Conservation (phyloP, 805 yeast species). For the Candida boleticola region DNA sequence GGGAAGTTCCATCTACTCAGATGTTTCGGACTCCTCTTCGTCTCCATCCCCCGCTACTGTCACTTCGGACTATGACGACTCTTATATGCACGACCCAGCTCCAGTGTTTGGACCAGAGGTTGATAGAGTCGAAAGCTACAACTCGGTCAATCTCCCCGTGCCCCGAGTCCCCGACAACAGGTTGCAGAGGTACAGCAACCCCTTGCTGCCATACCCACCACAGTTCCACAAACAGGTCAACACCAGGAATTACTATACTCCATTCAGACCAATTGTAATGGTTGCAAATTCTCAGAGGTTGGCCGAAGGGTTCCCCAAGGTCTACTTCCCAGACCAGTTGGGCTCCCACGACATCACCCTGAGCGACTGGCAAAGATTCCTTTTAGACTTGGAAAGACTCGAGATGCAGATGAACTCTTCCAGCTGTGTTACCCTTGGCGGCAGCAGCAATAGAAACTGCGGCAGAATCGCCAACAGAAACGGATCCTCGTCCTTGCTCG, state of each 20-base stretch:
- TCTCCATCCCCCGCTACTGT: background rate
- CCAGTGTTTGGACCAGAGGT: constrained; percentile 4
- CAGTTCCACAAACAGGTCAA: constrained; percentile 4
- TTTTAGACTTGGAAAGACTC: background rate
- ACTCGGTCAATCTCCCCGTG: background rate
- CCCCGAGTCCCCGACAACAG: background rate
- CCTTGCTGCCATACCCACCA: background rate
- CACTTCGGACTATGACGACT: background rate
- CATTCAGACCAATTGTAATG: constrained; percentile 4
- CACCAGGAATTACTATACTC: constrained; percentile 1
- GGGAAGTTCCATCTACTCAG: background rate
- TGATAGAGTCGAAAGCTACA: constrained; percentile 1
- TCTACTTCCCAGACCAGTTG: constrained; percentile 3
- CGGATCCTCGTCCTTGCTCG: background rate
- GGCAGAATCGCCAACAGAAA: background rate
- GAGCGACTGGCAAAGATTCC: constrained; percentile 5
- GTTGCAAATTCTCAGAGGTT: constrained; percentile 2
- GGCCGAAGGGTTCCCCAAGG: constrained; percentile 1
- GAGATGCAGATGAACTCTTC: background rate
- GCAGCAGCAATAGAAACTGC: background rate
- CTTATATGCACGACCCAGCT: background rate
- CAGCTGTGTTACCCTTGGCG: background rate
- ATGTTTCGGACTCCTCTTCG: background rate
- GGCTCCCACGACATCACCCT: constrained; percentile 3
- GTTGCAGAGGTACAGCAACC: background rate